Conservation (phyloP, 306 rosid species). For the Corylus heterophylla region DNA sequence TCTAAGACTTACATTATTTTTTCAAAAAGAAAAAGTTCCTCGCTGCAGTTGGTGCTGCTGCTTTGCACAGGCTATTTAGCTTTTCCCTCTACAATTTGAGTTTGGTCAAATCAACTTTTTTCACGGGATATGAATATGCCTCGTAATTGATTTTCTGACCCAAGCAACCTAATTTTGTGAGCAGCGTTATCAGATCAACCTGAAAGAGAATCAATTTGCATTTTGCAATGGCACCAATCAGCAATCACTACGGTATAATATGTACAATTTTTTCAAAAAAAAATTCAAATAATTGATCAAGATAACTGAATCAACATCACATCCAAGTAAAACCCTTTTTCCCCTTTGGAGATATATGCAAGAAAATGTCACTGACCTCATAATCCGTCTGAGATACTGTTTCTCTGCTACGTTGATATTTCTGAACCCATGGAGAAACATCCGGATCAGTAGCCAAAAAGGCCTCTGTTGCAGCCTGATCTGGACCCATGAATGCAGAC, state of each 20-base stretch:
- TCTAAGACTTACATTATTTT: too few species aligned
- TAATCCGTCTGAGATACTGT: conserved; percentile 94
- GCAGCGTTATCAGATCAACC: conserved; percentile 88
- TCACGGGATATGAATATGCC: conserved; percentile 70
- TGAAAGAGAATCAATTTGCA: conserved; percentile 30
- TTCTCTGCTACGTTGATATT: conserved; percentile 89
- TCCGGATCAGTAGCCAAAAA: conserved; percentile 74
- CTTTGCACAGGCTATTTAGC: not conserved
- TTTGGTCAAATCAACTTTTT: conserved; percentile 66
- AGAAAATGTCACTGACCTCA: conserved; percentile 49
- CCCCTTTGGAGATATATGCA: too few species aligned
- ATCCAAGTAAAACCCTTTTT: conserved; percentile 3
- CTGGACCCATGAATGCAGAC: conserved; percentile 92
- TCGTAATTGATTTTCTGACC: conserved; percentile 89
- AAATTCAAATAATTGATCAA: not conserved
- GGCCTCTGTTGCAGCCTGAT: conserved; percentile 76
- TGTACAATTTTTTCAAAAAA: not conserved
- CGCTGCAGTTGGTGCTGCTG: not conserved
- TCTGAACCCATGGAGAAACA: conserved; percentile 86
- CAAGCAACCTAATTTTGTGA: conserved; percentile 76
- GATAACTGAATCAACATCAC: not conserved
- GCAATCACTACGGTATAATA: not conserved
- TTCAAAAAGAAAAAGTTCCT: not conserved
- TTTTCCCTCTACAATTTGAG: conserved; percentile 64
- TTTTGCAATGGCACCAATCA: not conserved